These are phyloP conservation scores for Penicillium canescens DNA, from an alignment of 495 filamentous ascomycete genomes.

Conservation along the genomic window DNA sequence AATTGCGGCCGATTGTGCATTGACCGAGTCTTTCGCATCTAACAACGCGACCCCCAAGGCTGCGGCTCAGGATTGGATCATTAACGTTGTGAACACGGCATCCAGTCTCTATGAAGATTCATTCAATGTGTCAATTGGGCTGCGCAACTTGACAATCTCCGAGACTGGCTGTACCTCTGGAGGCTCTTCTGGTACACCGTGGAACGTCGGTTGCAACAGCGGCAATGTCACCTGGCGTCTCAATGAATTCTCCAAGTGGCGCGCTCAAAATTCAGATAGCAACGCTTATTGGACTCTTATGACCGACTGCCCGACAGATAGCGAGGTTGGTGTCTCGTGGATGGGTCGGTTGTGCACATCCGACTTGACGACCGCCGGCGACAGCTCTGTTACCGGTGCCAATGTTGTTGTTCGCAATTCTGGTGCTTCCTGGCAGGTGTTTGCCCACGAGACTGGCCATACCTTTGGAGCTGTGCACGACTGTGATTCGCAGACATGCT, in stretches of 20 bases:
- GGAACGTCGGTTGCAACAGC: slow-evolving; percentile 74
- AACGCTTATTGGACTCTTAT: slow-evolving; percentile 95
- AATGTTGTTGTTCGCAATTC: slow-evolving; percentile 87
- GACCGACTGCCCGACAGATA: slow-evolving; percentile 78
- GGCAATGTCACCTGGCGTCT: slow-evolving; percentile 75
- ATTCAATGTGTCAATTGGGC: slow-evolving; percentile 91
- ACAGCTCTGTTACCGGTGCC: slow-evolving; percentile 75
- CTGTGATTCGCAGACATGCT: slow-evolving; percentile 70
- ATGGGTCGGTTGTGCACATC: slow-evolving; percentile 80
- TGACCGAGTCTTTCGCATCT: slow-evolving; percentile 67
- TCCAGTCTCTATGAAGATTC: slow-evolving; percentile 83
- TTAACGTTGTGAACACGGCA: slow-evolving; percentile 81
- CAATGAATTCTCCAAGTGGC: slow-evolving; percentile 87
- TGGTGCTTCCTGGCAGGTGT: slow-evolving; percentile 87
- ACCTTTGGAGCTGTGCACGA: slow-evolving; percentile 97
- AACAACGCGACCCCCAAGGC: slow-evolving; percentile 38
- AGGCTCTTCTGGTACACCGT: slow-evolving; percentile 63
- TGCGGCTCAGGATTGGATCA: slow-evolving; percentile 67
- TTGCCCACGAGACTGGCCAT: slow-evolving; percentile 94
- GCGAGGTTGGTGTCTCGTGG: slow-evolving; percentile 94
- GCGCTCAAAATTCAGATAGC: slow-evolving; percentile 67
- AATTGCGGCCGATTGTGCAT: slow-evolving; percentile 89
- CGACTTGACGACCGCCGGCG: slow-evolving; percentile 47
- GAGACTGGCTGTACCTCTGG: slow-evolving; percentile 66
- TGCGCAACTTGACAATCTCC: slow-evolving; percentile 80